Base-by-base conservation (phyloP, 768 basidiomycete species). In the Phylloporus sp. region DNA sequence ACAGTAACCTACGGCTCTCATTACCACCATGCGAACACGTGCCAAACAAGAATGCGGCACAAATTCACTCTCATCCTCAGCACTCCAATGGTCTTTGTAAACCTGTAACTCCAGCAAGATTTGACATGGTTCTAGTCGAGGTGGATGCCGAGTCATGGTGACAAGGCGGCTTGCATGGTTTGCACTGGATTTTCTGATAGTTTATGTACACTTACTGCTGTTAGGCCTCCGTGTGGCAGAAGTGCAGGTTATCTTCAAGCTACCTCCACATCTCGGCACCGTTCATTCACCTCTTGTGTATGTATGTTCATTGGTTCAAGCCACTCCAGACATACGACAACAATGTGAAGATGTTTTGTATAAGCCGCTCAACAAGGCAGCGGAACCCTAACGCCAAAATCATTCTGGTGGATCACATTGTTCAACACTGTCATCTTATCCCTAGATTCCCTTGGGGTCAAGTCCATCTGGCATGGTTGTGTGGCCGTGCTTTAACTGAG, bases 231-330 rank as follows among this genome's bases (percentile, higher is more conserved):
- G 56, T 6, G 46, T 68, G 36, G 65, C 61, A 6, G 68, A 65
- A 51, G 60, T 69, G 6, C 52, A 55, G 16, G 59, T 54, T 12
- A 65, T 70, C 18, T 70, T 70, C 40, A 32, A 52, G 36, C 53
- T 68, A 6, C 65, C 60, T 4, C n/a, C 27, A 1, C 29, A 57
- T 11, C 58, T 50, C 15, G 49, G 47, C 1, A 8, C 18, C 5
- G 50, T 51, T 18, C 34, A 52, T 5, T 52, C 62, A 34, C 62
- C 60, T 0, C 52, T 70, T 6, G 63, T 57, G 0, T 69, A 66
- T 57, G 0, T 69, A 66, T 9, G 9, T 45, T 13, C 23, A 34
- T 10, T 45, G 31, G 44, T 45, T 45, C 44, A 45, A 45, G 12
- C 44, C 15, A 0, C 22, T 45, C 4, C 18, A 32, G 12, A 13